phyloP scores from a whole-genome alignment of 257 asterid genomes.

The Capsicum rhomboideum region DNA sequence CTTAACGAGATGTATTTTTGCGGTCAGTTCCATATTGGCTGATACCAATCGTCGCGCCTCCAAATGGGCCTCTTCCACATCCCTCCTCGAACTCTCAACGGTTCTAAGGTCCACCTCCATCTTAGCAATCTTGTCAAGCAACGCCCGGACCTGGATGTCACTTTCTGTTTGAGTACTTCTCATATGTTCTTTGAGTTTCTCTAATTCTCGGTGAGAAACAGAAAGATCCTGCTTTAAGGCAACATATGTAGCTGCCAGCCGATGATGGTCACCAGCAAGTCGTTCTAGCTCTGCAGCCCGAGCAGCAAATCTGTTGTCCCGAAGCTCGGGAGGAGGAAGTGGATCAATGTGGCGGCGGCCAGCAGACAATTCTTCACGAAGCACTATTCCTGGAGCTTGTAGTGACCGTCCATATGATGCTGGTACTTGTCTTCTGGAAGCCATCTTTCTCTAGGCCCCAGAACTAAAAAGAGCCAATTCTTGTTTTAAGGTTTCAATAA shows the following conservation, averaged over 20 bases:
- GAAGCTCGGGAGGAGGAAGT: slow-evolving; percentile 23
- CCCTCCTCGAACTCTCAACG: slow-evolving; percentile 37
- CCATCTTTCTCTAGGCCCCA: slow-evolving; percentile 29
- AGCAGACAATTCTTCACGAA: slow-evolving; percentile 24
- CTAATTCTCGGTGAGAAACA: slow-evolving; percentile 48
- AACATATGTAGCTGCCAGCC: slow-evolving; percentile 48
- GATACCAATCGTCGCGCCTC: slow-evolving; percentile 54
- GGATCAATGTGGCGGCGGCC: slow-evolving; percentile 28
- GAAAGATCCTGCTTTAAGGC: slow-evolving; percentile 54
- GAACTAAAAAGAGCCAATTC: neutral
- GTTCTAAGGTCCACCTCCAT: slow-evolving; percentile 51
- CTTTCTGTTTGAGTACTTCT: slow-evolving; percentile 59
- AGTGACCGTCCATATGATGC: slow-evolving; percentile 30
- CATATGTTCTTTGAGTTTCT: slow-evolving; percentile 50
- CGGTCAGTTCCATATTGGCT: slow-evolving; percentile 44
- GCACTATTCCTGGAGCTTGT: slow-evolving; percentile 30
- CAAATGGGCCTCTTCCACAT: slow-evolving; percentile 40
- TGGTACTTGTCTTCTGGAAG: slow-evolving; percentile 46
- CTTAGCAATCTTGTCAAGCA: slow-evolving; percentile 61
- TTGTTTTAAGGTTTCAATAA: neutral
- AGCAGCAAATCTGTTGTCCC: slow-evolving; percentile 37
- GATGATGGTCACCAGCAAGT: slow-evolving; percentile 58
- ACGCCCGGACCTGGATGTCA: slow-evolving; percentile 61
- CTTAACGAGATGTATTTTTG: slow-evolving; percentile 41
- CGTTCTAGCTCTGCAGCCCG: slow-evolving; percentile 55